phyloP scores from a whole-genome alignment of 441 rosid species.

The Breynia disticha region DNA sequence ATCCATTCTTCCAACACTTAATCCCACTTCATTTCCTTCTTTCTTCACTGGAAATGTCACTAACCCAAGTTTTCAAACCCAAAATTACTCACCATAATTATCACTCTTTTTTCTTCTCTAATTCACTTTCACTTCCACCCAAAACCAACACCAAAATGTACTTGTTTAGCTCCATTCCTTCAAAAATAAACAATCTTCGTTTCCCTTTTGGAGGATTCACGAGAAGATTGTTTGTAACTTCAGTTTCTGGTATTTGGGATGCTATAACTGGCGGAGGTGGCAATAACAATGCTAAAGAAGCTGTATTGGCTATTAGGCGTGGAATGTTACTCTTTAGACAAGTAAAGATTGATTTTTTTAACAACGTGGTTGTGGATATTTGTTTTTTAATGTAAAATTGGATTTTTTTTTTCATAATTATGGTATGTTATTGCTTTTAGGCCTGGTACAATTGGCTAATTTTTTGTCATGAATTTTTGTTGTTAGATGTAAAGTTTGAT shows the following conservation, averaged over 20 bases:
- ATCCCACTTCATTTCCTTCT: background rate
- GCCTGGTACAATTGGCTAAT: too few relatives aligned
- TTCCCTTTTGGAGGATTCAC: constrained; percentile 29
- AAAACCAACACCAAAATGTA: constrained; percentile 6
- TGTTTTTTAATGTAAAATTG: background rate
- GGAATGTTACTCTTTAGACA: constrained; percentile 80
- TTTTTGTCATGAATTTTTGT: constrained; percentile 3
- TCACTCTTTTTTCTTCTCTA: constrained; percentile 15
- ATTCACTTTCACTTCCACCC: constrained; percentile 16
- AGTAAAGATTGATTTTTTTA: constrained; percentile 21
- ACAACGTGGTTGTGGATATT: background rate
- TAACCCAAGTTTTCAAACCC: constrained; percentile 27
- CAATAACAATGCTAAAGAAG: constrained; percentile 46
- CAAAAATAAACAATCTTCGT: constrained; percentile 26
- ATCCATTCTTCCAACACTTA: background rate
- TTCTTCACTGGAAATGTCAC: constrained; percentile 30
- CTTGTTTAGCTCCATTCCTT: constrained; percentile 17
- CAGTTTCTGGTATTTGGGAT: constrained; percentile 77
- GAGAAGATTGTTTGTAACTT: constrained; percentile 55
- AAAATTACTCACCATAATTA: constrained; percentile 6
- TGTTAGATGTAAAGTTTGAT: background rate
- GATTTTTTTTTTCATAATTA: background rate
- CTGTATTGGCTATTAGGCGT: constrained; percentile 44
- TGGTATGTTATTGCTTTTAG: too few relatives aligned
- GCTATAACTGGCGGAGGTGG: constrained; percentile 61